Conservation (phyloP, 495 filamentous ascomycete species). For the Tuber umbilicatum region DNA sequence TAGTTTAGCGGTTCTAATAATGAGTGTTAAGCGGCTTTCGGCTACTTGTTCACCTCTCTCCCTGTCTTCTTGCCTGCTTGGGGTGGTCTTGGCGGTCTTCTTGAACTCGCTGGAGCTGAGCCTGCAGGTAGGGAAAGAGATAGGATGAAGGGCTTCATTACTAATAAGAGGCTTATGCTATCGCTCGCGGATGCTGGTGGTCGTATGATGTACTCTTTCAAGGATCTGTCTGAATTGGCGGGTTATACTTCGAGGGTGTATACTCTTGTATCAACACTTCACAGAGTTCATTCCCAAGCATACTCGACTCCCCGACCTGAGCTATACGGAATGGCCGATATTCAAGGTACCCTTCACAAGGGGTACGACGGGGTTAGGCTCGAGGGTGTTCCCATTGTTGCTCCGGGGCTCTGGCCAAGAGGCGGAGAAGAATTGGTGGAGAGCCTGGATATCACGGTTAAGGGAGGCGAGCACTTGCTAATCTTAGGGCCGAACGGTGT, state of each 20-base stretch:
- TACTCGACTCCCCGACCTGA: slow-evolving; percentile 72
- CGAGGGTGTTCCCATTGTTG: slow-evolving; percentile 88
- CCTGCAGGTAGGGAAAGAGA: slow-evolving; percentile 58
- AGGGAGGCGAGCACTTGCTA: slow-evolving; percentile 82
- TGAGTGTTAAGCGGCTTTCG: slow-evolving; percentile 56
- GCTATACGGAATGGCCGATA: slow-evolving; percentile 77
- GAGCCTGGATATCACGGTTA: slow-evolving; percentile 77
- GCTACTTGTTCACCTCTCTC: slow-evolving; percentile 84
- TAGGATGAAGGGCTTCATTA: slow-evolving; percentile 98
- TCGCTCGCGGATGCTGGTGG: slow-evolving; percentile 94
- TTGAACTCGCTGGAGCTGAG: slow-evolving; percentile 52
- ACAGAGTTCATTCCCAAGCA: slow-evolving; percentile 82
- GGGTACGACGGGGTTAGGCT: slow-evolving; percentile 91
- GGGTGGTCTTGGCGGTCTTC: slow-evolving; percentile 70
- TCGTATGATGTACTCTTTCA: slow-evolving; percentile 98
- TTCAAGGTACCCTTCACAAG: slow-evolving; percentile 85
- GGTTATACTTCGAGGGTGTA: slow-evolving; percentile 95
- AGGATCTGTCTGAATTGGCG: slow-evolving; percentile 92
- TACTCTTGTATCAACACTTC: slow-evolving; percentile 85
- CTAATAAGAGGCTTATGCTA: slow-evolving; percentile 97
- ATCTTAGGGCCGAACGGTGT: slow-evolving; percentile 94
- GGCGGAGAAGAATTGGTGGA: slow-evolving; percentile 89
- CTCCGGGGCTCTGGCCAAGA: slow-evolving; percentile 71
- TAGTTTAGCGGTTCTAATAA: slow-evolving; percentile 6
- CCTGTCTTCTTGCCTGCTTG: slow-evolving; percentile 93